phyloP scores from a whole-genome alignment of 108 stramenopile genomes.

The Cyclostephanos tholiformis region DNA sequence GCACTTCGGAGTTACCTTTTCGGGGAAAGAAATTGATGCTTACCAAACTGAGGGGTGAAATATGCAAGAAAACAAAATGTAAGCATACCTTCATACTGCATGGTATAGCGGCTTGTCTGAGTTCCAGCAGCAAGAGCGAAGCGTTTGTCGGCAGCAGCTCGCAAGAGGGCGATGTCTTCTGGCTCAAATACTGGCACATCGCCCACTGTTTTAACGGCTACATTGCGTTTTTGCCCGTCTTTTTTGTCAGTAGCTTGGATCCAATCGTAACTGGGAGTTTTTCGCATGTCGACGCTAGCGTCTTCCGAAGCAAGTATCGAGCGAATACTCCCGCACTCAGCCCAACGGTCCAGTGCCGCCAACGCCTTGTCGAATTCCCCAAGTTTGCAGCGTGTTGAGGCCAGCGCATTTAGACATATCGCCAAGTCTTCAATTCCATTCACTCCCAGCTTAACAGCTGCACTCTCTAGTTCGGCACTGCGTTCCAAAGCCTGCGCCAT shows the following conservation, averaged over 20 bases:
- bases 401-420: constrained; percentile 36
- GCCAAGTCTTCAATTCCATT: constrained; percentile 39
- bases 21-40: background rate
- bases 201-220: constrained; percentile 37
- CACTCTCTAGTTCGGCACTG: constrained; percentile 36
- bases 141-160: constrained; percentile 38
- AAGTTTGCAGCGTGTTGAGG: constrained; percentile 32
- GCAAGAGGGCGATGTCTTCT: constrained; percentile 33
- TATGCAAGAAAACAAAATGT: background rate
- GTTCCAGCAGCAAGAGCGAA: constrained; percentile 43
- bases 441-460: constrained; percentile 38
- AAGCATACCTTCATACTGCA: constrained; percentile 42
- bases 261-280: constrained; percentile 42
- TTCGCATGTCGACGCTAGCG: background rate
- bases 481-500: constrained; percentile 35
- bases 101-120: constrained; percentile 40
- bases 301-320: constrained; percentile 34
- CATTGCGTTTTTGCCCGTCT: constrained; percentile 8
- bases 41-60: background rate
- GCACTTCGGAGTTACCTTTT: constrained; percentile 40
- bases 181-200: constrained; percentile 27
- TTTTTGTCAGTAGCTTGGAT: constrained; percentile 12
- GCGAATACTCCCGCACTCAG: constrained; percentile 40
- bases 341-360: constrained; percentile 39
- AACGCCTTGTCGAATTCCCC: constrained; percentile 44